phyloP scores from a whole-genome alignment of 345 rosid genomes.

The Brassica carinata region DNA sequence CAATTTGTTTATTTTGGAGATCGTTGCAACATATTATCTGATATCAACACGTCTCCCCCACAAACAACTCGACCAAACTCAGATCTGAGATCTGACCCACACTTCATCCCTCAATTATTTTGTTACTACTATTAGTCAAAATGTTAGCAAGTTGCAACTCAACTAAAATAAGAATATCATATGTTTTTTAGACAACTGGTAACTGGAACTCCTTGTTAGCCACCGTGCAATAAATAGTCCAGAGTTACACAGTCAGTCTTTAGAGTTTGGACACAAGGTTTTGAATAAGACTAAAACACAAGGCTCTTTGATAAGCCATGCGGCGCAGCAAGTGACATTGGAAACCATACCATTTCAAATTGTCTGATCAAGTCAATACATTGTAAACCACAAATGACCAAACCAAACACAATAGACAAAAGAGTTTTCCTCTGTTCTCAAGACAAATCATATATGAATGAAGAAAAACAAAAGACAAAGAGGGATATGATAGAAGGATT shows the following conservation, averaged over 20 bases:
- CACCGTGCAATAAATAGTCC: not conserved
- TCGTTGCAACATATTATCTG: too few species aligned
- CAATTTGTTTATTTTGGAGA: not conserved
- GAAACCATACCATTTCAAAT: not conserved
- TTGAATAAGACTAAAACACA: not conserved
- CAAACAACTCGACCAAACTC: not conserved
- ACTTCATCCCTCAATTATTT: not conserved
- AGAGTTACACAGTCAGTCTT: too few species aligned
- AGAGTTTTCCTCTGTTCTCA: slow-evolving; percentile 3
- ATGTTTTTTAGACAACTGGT: not conserved
- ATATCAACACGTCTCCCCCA: too few species aligned
- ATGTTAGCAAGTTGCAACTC: not conserved
- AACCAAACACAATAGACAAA: slow-evolving; percentile 17
- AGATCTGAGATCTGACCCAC: not conserved
- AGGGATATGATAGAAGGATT: slow-evolving; percentile 8
- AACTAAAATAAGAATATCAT: not conserved
- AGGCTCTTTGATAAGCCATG: not conserved
- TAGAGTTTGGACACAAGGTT: not conserved
- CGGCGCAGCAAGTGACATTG: not conserved
- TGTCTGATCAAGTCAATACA: not conserved
- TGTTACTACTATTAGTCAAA: not conserved
- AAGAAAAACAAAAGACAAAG: not conserved
- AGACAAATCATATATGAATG: slow-evolving; percentile 11
- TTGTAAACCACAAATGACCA: slow-evolving; percentile 2
- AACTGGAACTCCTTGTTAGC: not conserved